Conservation (phyloP, 371 early-diverging fungal genomes). For the Gilbertella persicaria region DNA sequence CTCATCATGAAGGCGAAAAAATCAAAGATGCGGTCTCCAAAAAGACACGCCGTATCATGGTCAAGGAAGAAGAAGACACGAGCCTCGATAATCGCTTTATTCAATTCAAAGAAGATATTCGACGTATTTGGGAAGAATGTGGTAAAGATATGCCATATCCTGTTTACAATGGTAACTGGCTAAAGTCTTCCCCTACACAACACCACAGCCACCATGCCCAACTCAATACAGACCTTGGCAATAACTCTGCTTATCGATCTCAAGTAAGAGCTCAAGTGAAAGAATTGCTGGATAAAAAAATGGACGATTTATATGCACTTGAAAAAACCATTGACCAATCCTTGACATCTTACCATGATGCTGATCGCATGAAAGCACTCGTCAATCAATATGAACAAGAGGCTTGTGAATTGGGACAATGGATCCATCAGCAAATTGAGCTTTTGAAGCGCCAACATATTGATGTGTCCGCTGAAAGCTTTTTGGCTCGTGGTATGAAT, state of each 20-base stretch:
- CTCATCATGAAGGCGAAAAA: conserved; percentile 43
- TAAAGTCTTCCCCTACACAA: conserved; percentile 14
- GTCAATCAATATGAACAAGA: conserved; percentile 34
- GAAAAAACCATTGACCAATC: conserved; percentile 28
- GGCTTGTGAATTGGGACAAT: conserved; percentile 27
- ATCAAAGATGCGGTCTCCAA: conserved; percentile 39
- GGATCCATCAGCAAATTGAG: conserved; percentile 39
- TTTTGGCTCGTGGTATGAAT: conserved; percentile 17
- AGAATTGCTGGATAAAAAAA: conserved; percentile 30
- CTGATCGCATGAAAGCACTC: conserved; percentile 24
- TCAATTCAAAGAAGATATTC: conserved; percentile 29
- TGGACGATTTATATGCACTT: conserved; percentile 23
- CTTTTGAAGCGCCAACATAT: conserved; percentile 29
- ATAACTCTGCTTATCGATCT: conserved; percentile 19
- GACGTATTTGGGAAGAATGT: conserved; percentile 37
- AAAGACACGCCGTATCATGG: conserved; percentile 38
- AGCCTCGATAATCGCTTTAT: conserved; percentile 25
- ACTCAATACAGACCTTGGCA: conserved; percentile 1
- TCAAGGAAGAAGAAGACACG: conserved; percentile 20
- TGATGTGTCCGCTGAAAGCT: conserved; percentile 40
- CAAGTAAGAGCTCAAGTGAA: conserved; percentile 31
- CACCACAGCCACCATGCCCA: background rate
- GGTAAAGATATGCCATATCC: conserved; percentile 34
- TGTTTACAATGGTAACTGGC: conserved; percentile 26
- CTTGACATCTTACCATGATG: conserved; percentile 22